These are phyloP conservation scores for Cercospora sojina DNA, from an alignment of 2,329 filamentous ascomycete genomes.

Conservation along the genomic window DNA sequence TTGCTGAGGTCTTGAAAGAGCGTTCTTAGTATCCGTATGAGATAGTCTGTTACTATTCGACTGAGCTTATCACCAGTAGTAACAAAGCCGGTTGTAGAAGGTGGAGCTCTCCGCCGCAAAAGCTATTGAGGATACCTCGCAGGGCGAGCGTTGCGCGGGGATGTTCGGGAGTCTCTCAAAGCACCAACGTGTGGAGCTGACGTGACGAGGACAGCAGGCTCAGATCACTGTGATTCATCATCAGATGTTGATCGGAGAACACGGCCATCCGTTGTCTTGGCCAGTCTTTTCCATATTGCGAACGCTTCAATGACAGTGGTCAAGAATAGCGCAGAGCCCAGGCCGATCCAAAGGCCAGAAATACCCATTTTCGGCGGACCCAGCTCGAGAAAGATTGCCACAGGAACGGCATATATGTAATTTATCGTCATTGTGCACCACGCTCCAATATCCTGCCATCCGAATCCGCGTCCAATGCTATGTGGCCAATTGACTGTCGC, in stretches of 20 bases:
- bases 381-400: slow-evolving; percentile 40
- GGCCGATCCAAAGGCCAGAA: slow-evolving; percentile 40
- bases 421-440: slow-evolving; percentile 41
- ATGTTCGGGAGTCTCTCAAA: no score
- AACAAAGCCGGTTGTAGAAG: neutral
- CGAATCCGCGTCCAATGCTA: slow-evolving; percentile 40
- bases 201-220: neutral
- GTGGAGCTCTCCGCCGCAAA: neutral
- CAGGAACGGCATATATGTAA: slow-evolving; percentile 41
- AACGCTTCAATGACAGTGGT: slow-evolving; percentile 12
- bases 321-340: slow-evolving; percentile 29
- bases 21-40: neutral
- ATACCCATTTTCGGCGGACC: slow-evolving; percentile 38
- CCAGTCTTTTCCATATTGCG: slow-evolving; percentile 11
- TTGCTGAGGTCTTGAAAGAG: neutral
- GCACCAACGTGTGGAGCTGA: neutral
- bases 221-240: neutral
- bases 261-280: slow-evolving; percentile 13
- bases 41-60: neutral
- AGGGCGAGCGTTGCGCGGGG: neutral
- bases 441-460: slow-evolving; percentile 42
- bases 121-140: neutral
- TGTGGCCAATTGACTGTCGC: slow-evolving; percentile 41
- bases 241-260: neutral
- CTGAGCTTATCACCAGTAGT: neutral